These are phyloP conservation scores for Colletotrichum phormii DNA, from an alignment of 2,329 filamentous ascomycete species.

Conservation along the genomic window DNA sequence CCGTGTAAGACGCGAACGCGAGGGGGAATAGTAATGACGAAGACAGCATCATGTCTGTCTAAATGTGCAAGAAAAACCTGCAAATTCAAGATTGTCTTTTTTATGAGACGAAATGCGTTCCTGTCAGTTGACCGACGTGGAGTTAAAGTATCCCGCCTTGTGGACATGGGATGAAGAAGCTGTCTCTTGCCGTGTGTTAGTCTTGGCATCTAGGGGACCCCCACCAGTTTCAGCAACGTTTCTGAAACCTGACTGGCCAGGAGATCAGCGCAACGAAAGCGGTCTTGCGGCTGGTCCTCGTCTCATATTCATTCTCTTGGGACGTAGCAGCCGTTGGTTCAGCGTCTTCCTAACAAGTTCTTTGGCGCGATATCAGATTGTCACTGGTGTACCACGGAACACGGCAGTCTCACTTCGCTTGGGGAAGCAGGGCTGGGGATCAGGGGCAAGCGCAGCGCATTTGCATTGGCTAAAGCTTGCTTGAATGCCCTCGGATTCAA, in stretches of 20 bases:
- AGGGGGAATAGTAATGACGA: background rate
- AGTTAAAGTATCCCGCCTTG: background rate
- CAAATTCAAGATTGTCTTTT: background rate
- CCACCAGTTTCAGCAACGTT: slow-evolving; percentile 29
- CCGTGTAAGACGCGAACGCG: slow-evolving; percentile 9
- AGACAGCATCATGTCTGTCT: background rate
- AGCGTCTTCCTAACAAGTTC: background rate
- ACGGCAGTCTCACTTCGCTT: background rate
- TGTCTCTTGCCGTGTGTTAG: background rate
- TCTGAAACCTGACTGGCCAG: slow-evolving; percentile 28
- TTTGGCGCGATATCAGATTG: background rate
- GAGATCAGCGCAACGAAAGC: slow-evolving; percentile 10
- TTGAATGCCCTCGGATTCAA: background rate
- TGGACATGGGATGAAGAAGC: slow-evolving; percentile 7
- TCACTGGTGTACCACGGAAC: no score
- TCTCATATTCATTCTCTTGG: slow-evolving; percentile 25
- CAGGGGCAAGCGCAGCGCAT: background rate
- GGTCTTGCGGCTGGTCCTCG: slow-evolving; percentile 1
- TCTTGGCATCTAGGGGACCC: slow-evolving; percentile 12
- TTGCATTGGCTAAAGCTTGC: background rate
- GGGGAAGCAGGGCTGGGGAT: background rate
- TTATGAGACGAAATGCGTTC: background rate
- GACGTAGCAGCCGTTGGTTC: background rate
- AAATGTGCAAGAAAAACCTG: background rate
- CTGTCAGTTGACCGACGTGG: background rate